A percentile compares a stretch with the other conserved stretches of the same genome.
Conservation (phyloP, 305 asterid genomes). For the Fraxinus nigra region DNA sequence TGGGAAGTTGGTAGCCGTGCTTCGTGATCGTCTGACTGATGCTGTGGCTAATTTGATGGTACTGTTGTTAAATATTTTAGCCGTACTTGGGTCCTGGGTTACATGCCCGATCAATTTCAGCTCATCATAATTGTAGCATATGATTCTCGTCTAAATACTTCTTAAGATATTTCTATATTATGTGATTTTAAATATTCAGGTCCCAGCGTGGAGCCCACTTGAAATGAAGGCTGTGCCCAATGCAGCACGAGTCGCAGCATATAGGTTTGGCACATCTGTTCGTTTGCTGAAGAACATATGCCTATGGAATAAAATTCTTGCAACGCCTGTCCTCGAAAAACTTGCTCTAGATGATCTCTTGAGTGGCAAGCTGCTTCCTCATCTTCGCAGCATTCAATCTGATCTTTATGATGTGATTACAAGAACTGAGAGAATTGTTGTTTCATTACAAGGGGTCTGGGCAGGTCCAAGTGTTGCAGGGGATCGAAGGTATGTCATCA, state of each 20-base stretch:
- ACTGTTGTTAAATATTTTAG: constrained; percentile 21
- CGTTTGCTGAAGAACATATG: constrained; percentile 84
- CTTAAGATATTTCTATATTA: not conserved
- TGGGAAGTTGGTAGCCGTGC: constrained; percentile 58
- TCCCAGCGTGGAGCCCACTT: constrained; percentile 77
- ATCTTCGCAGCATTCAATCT: constrained; percentile 69
- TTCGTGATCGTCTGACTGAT: constrained; percentile 74
- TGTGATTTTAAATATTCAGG: constrained; percentile 32
- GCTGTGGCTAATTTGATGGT: constrained; percentile 80
- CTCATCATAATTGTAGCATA: not conserved
- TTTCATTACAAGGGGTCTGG: constrained; percentile 80
- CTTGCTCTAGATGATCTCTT: constrained; percentile 80
- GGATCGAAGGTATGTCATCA: constrained; percentile 52
- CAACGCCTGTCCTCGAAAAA: constrained; percentile 70
- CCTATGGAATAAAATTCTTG: constrained; percentile 72
- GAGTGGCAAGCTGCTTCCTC: constrained; percentile 82
- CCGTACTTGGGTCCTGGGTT: not conserved
- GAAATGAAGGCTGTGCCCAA: constrained; percentile 75
- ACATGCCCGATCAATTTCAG: not conserved
- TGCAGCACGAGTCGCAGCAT: constrained; percentile 86
- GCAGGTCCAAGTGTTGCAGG: constrained; percentile 69
- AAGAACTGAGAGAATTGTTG: constrained; percentile 74
- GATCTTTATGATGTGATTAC: constrained; percentile 70
- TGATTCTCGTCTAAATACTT: not conserved
- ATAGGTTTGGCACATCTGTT: constrained; percentile 76